Conservation (phyloP, 1,284 basidiomycete species). For the Rhodotorula sp. region DNA sequence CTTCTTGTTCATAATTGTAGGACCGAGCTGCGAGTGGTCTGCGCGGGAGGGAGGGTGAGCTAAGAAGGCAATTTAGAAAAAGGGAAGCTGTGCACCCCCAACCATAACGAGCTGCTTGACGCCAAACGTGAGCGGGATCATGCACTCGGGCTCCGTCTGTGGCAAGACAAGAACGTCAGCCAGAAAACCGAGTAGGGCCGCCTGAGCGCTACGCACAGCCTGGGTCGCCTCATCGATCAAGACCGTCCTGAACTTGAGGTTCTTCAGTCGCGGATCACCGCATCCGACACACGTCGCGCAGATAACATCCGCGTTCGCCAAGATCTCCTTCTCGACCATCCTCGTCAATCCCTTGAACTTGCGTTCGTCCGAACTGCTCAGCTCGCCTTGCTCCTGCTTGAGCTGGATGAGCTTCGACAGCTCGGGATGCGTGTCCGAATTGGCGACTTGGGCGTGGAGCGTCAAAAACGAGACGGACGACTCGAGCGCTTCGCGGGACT, state of each 20-base stretch:
- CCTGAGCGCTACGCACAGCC: slow-evolving; percentile 61
- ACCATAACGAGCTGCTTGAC: slow-evolving; percentile 99
- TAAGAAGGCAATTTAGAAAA: neutral
- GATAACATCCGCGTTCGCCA: slow-evolving; percentile 93
- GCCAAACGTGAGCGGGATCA: slow-evolving; percentile 97
- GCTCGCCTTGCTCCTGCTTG: slow-evolving; percentile 94
- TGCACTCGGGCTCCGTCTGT: slow-evolving; percentile 70
- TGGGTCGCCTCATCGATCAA: slow-evolving; percentile 99
- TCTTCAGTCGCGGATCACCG: slow-evolving; percentile 90
- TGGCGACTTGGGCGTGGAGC: slow-evolving; percentile 96
- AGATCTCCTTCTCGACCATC: slow-evolving; percentile 95
- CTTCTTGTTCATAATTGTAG: slow-evolving; percentile 99
- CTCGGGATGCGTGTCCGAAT: slow-evolving; percentile 81
- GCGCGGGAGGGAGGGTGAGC: neutral
- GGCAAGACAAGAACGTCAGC: slow-evolving; percentile 16
- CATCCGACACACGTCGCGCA: slow-evolving; percentile 98
- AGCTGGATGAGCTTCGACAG: slow-evolving; percentile 96
- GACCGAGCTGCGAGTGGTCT: slow-evolving; percentile 74
- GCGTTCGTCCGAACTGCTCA: slow-evolving; percentile 93
- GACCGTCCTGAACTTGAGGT: slow-evolving; percentile 97
- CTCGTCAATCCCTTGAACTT: slow-evolving; percentile 95
- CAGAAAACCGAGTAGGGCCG: neutral
- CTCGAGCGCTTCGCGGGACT: slow-evolving; percentile 94
- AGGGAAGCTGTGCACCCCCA: slow-evolving; percentile 59
- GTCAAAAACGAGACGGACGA: slow-evolving; percentile 91